Base-by-base conservation (phyloP, 371 early-diverging fungal species). In the Paraphysoderma sedebokerense region DNA sequence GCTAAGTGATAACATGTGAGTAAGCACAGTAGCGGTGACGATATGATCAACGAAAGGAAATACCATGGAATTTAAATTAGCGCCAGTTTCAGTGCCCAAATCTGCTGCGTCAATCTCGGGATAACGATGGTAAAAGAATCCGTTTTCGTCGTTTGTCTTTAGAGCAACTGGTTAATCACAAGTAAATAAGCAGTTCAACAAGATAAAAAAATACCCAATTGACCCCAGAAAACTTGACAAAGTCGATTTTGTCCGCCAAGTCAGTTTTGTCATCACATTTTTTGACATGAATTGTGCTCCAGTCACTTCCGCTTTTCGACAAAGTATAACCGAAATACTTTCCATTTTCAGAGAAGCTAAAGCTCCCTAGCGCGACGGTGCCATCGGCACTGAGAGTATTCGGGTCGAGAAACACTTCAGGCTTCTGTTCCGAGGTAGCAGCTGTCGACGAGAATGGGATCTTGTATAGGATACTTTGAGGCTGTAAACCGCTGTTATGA, bases 21-120 rank as follows among this genome's bases (percentile, higher is more conserved):
- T 19, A 38, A 28, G 32, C 1, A 49, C 13, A 36, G 17, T 33
- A 23, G n/a, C 17, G n/a, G 31, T 8, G n/a, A 54, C 11, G 26
- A 11, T 20, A 26, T 15, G 5, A 38, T 2, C 12, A 56, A 15
- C 20, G 24, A 28, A 12, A 5, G 31, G 48, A 39, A 34, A 37
- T 50, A 71, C 61, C 59, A 57, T 60, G 34, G 63, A 48, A 57
- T 71, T 63, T 41, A 52, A 44, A 54, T 67, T 72, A 47, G 50
- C 20, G 22, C 64, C 70, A 4, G 77, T 81, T 52, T 79, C 80
- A 1, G 75, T 76, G 28, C 81, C 81, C 2, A 66, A 66, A 46
- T 69, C 70, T 44, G 61, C 67, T 11, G 44, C 46, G 13, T 60
- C 50, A 27, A 61, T 59, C 27, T 55, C 44, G n/a, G 57, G 61